Evolutionary conservation across 148 eudicot genomes (phyloP).

Genomic region (Rhododendron mucronatum): DNA sequence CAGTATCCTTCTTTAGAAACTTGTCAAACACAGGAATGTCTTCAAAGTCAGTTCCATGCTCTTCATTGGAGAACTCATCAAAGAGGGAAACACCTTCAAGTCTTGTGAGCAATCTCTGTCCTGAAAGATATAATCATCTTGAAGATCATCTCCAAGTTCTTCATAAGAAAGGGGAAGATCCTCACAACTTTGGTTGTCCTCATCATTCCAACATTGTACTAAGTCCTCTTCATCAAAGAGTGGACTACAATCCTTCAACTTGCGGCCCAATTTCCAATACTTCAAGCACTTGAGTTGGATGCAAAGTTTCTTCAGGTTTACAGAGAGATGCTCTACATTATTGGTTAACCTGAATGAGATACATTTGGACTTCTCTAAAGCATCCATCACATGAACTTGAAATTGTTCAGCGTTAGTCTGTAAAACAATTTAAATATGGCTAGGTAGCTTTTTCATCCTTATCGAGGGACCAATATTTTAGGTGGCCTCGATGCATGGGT

Average conservation of each 20-base stretch:
- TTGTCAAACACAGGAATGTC: background rate
- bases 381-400: background rate
- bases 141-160: background rate
- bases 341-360: background rate
- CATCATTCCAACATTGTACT: background rate
- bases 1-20: background rate
- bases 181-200: background rate
- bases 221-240: background rate
- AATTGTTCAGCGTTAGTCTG: background rate
- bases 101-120: background rate
- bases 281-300: background rate
- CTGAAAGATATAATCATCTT: background rate
- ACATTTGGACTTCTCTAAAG: background rate
- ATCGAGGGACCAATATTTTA: background rate
- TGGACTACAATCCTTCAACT: background rate
- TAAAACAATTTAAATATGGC: background rate
- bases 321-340: background rate
- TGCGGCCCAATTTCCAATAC: background rate
- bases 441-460: background rate
- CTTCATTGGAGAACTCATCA: background rate
- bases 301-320: background rate
- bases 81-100: background rate
- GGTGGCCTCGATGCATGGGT: background rate
- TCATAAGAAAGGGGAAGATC: background rate
- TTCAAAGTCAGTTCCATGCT: background rate